A percentile compares a stretch with the other conserved stretches of the same genome.
These are phyloP conservation scores for Trametes maxima DNA, from an alignment of 768 basidiomycete species.

Conservation along the genomic window DNA sequence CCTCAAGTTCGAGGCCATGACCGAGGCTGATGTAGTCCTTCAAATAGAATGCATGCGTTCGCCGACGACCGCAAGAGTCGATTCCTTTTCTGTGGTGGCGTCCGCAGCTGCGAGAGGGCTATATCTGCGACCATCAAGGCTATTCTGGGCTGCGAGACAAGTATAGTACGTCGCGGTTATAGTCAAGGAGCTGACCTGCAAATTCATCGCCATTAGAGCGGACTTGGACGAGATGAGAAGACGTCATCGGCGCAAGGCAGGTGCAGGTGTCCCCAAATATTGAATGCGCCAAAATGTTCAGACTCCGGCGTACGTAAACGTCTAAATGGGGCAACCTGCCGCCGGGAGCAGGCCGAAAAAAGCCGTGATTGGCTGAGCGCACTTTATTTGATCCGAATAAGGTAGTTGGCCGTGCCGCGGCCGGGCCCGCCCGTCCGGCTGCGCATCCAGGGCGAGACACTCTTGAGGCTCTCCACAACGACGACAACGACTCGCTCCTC, in stretches of 20 bases:
- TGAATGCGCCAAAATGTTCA: slow-evolving; percentile 5
- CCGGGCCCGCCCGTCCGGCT: background rate
- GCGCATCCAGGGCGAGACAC: background rate
- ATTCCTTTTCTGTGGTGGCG: too few relatives aligned
- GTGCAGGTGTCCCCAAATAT: background rate
- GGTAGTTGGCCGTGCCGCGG: background rate
- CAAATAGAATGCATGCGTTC: too few relatives aligned
- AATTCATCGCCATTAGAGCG: too few relatives aligned
- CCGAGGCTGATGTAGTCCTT: too few relatives aligned
- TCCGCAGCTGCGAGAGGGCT: too few relatives aligned
- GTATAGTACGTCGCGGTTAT: too few relatives aligned
- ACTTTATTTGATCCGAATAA: background rate
- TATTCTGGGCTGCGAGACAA: too few relatives aligned
- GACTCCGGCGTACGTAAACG: slow-evolving; percentile 6
- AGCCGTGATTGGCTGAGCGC: background rate
- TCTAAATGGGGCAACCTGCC: background rate
- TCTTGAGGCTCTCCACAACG: background rate
- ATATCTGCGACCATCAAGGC: too few relatives aligned
- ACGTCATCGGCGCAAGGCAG: background rate
- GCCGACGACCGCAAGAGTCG: too few relatives aligned
- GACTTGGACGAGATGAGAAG: background rate
- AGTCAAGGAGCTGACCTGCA: too few relatives aligned
- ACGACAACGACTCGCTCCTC: background rate
- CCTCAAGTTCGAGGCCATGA: too few relatives aligned
- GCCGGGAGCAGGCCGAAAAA: background rate